Conservation (phyloP, 257 asterid genomes). For the Eustoma russellianum region DNA sequence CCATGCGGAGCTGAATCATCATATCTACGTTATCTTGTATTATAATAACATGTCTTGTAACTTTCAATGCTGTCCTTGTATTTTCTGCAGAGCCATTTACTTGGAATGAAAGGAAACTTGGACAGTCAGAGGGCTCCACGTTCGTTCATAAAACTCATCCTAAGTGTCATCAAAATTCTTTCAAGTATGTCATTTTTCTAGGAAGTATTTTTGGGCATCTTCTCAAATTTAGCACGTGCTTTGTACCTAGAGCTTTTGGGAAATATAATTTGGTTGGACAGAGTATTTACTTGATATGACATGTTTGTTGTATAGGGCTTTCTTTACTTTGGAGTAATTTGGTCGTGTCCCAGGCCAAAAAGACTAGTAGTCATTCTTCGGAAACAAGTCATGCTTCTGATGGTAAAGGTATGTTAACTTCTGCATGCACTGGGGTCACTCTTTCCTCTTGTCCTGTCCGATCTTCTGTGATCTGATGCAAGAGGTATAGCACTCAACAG, state of each 20-base stretch:
- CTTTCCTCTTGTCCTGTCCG: neutral
- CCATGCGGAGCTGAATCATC: neutral
- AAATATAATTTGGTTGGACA: neutral
- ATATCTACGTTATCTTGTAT: too few relatives aligned
- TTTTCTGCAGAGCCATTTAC: constrained; percentile 61
- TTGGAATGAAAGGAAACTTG: constrained; percentile 59
- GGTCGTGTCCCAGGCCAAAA: constrained; percentile 23
- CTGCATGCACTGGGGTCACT: neutral
- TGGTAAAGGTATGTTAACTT: constrained; percentile 16
- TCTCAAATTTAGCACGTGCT: neutral
- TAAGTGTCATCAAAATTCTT: constrained; percentile 54
- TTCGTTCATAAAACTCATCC: constrained; percentile 52
- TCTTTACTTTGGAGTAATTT: constrained; percentile 25
- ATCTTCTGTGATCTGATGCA: too few relatives aligned
- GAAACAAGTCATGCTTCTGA: constrained; percentile 17
- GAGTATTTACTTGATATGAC: constrained; percentile 1
- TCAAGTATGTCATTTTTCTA: constrained; percentile 41
- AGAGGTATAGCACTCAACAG: too few relatives aligned
- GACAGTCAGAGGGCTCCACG: constrained; percentile 49
- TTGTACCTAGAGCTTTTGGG: constrained; percentile 2
- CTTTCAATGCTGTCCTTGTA: constrained; percentile 2
- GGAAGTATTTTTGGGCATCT: neutral
- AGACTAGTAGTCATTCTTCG: constrained; percentile 20
- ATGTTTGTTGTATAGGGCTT: constrained; percentile 29
- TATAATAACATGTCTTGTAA: neutral